Evolutionary conservation across 257 asterid genomes (phyloP), one percentile per base, ranked within the genome.

Genomic region (Rhazya stricta): DNA sequence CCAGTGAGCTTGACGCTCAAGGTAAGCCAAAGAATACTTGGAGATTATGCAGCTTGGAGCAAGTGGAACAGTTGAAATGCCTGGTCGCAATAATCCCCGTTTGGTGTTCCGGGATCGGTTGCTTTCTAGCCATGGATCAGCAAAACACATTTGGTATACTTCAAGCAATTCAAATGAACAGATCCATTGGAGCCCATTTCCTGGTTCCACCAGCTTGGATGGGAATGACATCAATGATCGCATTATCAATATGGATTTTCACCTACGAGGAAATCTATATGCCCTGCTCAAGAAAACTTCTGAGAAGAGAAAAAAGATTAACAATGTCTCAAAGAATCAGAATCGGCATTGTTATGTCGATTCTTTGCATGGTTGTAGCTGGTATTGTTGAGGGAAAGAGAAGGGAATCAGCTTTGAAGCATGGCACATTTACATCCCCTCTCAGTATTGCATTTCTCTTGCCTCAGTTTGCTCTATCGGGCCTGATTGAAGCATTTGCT

Each of bases 151-250:
- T 83, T 30, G 92, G 96, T 0, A 76, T 87, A 21, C 83, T 92
- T 39, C 97, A 92, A 72, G 91, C 93, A 34, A 78, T 92, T 30
- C 98, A 92, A 71, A 85, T 87, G 86, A 45, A 87, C 74, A 68
- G 77, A 27, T n/a, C 75, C 1, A 25, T 90, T 0, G 94, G 93
- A 29, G 3, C 77, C 5, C 76, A 80, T 46, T 90, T 92, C 88
- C 63, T n/a, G 29, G 74, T 89, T 48, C 98, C 98, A 1, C 96
- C 97, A 0, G 98, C 83, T 0, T 92, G 98, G 98, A 83, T 92
- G 96, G 88, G 90, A 45, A 83, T 88, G 71, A 34, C 92, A 5
- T 90, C 98, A 0, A 92, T 92, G 98, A 50, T 92, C 0, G 86
- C 96, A 0, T 85, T 92, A 37, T 81, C 95, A 1, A 61, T 71